Percentiles rank a stretch among this genome's conserved stretches.
Evolutionary conservation across 148 eudicot species (phyloP).

Genomic region (Dianthus caryophyllus): DNA sequence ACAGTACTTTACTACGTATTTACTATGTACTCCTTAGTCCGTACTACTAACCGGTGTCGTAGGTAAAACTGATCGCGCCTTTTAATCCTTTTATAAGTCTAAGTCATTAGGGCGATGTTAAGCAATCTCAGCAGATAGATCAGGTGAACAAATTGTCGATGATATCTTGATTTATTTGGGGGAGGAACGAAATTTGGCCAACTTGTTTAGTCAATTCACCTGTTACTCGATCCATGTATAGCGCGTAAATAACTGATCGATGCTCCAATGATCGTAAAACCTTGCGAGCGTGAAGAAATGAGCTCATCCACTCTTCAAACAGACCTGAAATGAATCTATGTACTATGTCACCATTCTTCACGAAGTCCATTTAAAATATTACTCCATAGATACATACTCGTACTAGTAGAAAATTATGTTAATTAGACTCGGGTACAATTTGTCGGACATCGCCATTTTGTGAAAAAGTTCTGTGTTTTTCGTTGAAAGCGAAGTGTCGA

Average conservation of each 20-base stretch:
- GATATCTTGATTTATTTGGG: constrained; percentile 47
- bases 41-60: no score
- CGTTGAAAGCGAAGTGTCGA: no score
- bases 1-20: no score
- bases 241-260: constrained; percentile 63
- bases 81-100: no score
- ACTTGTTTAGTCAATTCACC: constrained; percentile 57
- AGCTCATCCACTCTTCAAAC: constrained; percentile 69
- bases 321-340: constrained; percentile 42
- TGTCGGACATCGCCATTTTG: no score
- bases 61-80: no score
- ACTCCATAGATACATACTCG: no score
- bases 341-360: background rate
- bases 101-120: background rate
- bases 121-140: constrained; percentile 6
- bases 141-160: constrained; percentile 48
- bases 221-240: constrained; percentile 81
- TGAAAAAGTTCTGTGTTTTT: no score
- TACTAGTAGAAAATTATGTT: no score
- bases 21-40: no score
- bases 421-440: no score
- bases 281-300: constrained; percentile 56
- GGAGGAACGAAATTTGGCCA: constrained; percentile 43
- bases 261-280: constrained; percentile 57
- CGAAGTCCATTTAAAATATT: no score